Evolutionary conservation across 2,329 filamentous ascomycete species (phyloP).

Genomic region (Fusarium sp.): DNA sequence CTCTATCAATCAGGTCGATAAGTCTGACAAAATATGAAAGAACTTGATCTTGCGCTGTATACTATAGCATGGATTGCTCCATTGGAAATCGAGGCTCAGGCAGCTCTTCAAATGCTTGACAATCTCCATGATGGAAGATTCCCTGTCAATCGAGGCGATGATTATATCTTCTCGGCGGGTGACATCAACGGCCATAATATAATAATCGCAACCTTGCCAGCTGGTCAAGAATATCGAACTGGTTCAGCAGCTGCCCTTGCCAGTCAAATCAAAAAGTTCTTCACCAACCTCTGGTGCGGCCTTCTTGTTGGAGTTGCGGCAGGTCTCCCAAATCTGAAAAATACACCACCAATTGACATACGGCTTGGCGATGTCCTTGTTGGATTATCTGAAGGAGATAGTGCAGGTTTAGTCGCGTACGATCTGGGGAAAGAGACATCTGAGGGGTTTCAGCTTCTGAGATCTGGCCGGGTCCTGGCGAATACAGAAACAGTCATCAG

Average conservation of each 20-base stretch:
- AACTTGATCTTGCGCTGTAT: constrained; percentile 37
- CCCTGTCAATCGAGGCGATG: constrained; percentile 42
- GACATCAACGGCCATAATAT: constrained; percentile 49
- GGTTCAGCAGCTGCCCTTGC: constrained; percentile 47
- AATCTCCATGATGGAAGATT: constrained; percentile 46
- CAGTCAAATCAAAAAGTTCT: constrained; percentile 46
- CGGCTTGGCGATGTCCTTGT: constrained; percentile 52
- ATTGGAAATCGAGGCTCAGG: constrained; percentile 48
- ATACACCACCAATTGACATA: constrained; percentile 45
- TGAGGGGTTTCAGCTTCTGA: constrained; percentile 9
- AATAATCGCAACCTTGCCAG: constrained; percentile 47
- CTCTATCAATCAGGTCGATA: background rate
- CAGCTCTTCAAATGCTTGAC: constrained; percentile 49
- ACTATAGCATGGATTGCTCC: constrained; percentile 51
- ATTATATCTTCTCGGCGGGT: constrained; percentile 50
- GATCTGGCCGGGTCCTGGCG: too few species aligned
- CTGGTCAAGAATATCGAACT: constrained; percentile 46
- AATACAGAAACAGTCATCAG: too few species aligned
- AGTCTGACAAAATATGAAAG: background rate
- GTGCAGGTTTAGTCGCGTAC: constrained; percentile 27
- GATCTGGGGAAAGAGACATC: constrained; percentile 1
- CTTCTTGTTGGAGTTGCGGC: constrained; percentile 50
- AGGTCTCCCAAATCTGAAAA: constrained; percentile 44
- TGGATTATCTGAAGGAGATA: constrained; percentile 35
- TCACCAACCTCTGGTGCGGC: constrained; percentile 49